Evolutionary conservation across 1,139 yeast genomes (phyloP), one percentile per base, ranked within the genome.

Genomic region (Geotrichum phurueaensis): DNA sequence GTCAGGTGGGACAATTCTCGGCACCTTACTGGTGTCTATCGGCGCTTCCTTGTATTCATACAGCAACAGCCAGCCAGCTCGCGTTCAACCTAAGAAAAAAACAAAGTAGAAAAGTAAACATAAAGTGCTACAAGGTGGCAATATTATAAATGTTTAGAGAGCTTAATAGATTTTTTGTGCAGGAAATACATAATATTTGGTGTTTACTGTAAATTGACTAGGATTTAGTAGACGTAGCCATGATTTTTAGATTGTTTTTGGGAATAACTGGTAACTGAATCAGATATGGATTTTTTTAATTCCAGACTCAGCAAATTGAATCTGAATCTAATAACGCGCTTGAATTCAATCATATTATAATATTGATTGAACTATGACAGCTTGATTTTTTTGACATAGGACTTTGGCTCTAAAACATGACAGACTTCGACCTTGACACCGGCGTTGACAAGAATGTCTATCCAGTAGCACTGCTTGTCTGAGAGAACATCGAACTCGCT

Each of bases 41-140:
- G 89, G 90, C 1, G 84, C 87, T 0, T 68, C 79, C 6, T 65
- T 81, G 54, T 86, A 86, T 56, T 64, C 70, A 10, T 62, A 61
- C 27, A 58, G 58, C 49, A 57, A 58, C 45, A 57, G 58, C 43
- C 51, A 50, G 7, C 51, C 60, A 12, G 22, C 47, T 4, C 36
- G 29, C 15, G 49, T 12, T 2, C 23, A 23, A 15, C 27, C 39
- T 9, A 23, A 25, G 18, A 52, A 53, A 18, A 60, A 55, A 43
- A 54, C 56, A 22, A 54, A 55, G 10, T 59, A 54, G 18, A n/a
- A 20, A 13, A n/a, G 7, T 39, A 3, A n/a, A n/a, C 20, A 39
- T 10, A 39, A 39, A 15, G 9, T 39, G 20, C 20, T 5, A 39
- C 18, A 39, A n/a, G 2, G 18, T 15, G 18, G 18, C 10, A 15